phyloP scores from a whole-genome alignment of 2,329 filamentous ascomycete species.

The Neopestalotiopsis sp. region DNA sequence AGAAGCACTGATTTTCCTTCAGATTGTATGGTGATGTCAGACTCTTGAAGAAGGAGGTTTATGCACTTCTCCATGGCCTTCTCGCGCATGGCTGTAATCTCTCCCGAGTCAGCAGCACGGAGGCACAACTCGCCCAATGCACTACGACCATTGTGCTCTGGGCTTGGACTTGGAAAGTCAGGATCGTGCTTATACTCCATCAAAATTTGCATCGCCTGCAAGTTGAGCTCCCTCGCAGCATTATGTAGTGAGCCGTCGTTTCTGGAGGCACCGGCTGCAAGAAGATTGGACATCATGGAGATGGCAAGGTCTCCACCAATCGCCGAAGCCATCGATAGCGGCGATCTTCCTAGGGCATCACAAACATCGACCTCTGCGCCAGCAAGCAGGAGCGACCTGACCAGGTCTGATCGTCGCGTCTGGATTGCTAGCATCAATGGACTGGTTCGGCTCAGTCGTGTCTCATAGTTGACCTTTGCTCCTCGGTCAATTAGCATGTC shows the following conservation, averaged over 20 bases:
- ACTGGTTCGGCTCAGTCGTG: constrained; percentile 56
- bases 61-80: constrained; percentile 64
- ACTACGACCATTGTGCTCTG: constrained; percentile 65
- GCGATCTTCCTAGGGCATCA: constrained; percentile 63
- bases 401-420: constrained; percentile 60
- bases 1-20: constrained; percentile 65
- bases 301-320: constrained; percentile 59
- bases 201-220: constrained; percentile 61
- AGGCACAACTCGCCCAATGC: constrained; percentile 69
- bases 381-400: constrained; percentile 60
- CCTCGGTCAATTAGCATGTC: constrained; percentile 57
- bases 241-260: constrained; percentile 74
- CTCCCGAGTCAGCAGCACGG: constrained; percentile 53
- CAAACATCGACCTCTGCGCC: constrained; percentile 65
- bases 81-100: constrained; percentile 52
- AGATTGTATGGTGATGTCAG: constrained; percentile 60
- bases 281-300: constrained; percentile 59
- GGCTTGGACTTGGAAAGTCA: constrained; percentile 63
- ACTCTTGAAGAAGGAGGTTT: constrained; percentile 59
- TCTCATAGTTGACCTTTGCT: constrained; percentile 64
- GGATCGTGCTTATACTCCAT: constrained; percentile 65
- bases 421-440: constrained; percentile 66
- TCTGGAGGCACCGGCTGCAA: constrained; percentile 60
- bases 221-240: constrained; percentile 63
- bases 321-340: constrained; percentile 64